phyloP scores from a whole-genome alignment of 345 rosid genomes.

The Laguncularia racemosa region DNA sequence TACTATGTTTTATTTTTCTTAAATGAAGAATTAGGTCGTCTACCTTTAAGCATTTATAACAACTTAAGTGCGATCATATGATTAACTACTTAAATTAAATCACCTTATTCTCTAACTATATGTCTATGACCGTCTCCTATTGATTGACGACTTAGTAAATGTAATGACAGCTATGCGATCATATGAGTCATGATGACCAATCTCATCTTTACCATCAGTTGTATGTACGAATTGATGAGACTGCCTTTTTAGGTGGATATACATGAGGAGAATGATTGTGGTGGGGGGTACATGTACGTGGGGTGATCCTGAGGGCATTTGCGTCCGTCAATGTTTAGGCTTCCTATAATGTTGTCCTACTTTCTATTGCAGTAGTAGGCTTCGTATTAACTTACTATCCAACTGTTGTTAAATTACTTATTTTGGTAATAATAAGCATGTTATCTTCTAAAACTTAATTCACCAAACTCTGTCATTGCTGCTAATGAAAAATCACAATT shows the following conservation, averaged over 20 bases:
- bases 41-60: too few species aligned
- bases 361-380: conserved; percentile 10
- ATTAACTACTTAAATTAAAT: too few species aligned
- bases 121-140: too few species aligned
- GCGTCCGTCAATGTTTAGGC: conserved; percentile 22
- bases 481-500: too few species aligned
- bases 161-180: too few species aligned
- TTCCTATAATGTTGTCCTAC: conserved; percentile 16
- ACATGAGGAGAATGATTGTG: conserved; percentile 27
- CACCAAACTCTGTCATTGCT: too few species aligned
- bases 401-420: conserved; percentile 3
- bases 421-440: not conserved
- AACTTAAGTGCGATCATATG: too few species aligned
- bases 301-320: conserved; percentile 55
- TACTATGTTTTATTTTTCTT: too few species aligned
- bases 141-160: too few species aligned
- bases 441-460: too few species aligned
- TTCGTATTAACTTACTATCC: not conserved
- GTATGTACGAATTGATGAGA: conserved; percentile 17
- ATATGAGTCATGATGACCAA: not conserved
- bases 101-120: too few species aligned
- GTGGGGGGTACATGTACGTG: conserved; percentile 12
- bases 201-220: not conserved
- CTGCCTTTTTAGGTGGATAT: conserved; percentile 17
- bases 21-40: too few species aligned